Conservation (phyloP, 225 moss, liverwort and hornwort species). For the Climacium dendroides region DNA sequence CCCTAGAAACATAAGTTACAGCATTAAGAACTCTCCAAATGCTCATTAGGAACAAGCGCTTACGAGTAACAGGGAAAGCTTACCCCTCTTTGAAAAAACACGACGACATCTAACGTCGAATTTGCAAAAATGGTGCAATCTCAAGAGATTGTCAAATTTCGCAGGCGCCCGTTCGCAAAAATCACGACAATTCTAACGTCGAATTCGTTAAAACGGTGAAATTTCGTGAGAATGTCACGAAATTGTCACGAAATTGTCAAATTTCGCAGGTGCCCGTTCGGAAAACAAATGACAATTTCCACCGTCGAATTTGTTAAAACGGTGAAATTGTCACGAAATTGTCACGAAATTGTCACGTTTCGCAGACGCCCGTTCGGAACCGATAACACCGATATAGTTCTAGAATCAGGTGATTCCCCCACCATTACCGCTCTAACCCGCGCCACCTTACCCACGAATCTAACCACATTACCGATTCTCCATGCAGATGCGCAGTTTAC, state of each 20-base stretch:
- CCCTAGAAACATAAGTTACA: neutral
- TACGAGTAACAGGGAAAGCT: too few relatives aligned
- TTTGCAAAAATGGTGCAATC: neutral
- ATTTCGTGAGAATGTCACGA: neutral
- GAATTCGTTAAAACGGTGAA: neutral
- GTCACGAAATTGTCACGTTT: neutral
- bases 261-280: neutral
- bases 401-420: neutral
- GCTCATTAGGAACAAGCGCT: neutral
- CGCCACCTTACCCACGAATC: neutral
- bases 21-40: neutral
- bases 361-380: neutral
- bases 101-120: neutral
- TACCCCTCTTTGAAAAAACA: neutral
- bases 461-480: neutral
- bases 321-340: neutral
- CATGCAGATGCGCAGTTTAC: neutral
- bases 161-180: neutral
- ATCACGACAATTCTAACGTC: neutral
- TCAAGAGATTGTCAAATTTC: neutral
- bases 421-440: neutral
- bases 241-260: too few relatives aligned
- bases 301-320: neutral
- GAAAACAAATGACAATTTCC: neutral
- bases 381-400: neutral